Percentiles rank a stretch among this genome's conserved stretches.
Evolutionary conservation across 257 asterid species (phyloP).

Genomic region (Striga asiatica): DNA sequence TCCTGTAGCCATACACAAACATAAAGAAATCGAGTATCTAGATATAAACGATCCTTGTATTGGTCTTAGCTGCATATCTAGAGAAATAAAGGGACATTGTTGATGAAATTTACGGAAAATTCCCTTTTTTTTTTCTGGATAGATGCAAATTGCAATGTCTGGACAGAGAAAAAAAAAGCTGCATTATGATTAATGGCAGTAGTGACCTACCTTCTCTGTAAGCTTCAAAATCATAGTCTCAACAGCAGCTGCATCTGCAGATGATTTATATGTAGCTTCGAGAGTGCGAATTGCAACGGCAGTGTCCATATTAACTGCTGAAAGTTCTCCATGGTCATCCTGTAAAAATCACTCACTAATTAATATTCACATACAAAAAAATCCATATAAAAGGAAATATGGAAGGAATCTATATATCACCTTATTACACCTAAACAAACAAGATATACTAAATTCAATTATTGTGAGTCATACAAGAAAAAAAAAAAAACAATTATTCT

Average conservation of each 20-base stretch:
- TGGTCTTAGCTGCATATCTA: no score
- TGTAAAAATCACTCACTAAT: conserved; percentile 23
- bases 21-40: no score
- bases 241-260: conserved; percentile 87
- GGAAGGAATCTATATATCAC: background rate
- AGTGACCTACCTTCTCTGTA: conserved; percentile 57
- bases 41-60: no score
- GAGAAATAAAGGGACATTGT: no score
- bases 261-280: conserved; percentile 85
- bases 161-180: no score
- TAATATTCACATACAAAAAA: background rate
- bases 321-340: conserved; percentile 95
- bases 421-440: background rate
- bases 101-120: no score
- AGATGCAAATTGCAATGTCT: no score
- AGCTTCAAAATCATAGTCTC: conserved; percentile 79
- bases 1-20: conserved; percentile 41
- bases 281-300: conserved; percentile 99
- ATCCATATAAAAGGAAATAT: no score
- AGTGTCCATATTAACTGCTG: conserved; percentile 97
- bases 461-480: background rate
- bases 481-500: background rate
- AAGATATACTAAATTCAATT: conserved; percentile 3
- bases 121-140: no score
- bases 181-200: conserved; percentile 1